These are phyloP conservation scores for Blastocystis sp. DNA, from an alignment of 352 stramenopile species.

Conservation along the genomic window DNA sequence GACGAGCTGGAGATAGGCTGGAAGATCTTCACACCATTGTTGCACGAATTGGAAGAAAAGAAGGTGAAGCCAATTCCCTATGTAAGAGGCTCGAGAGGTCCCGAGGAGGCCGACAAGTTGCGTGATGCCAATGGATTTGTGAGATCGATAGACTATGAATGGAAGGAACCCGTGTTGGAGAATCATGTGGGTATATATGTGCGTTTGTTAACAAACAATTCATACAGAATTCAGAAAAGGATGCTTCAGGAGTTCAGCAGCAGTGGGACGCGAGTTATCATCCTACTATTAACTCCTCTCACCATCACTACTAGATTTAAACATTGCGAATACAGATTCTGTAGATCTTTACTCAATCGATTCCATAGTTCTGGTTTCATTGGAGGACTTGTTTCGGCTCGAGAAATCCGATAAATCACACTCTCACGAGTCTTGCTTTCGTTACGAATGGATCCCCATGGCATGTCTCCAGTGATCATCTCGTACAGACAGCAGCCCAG, in stretches of 20 bases:
- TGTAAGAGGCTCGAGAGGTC: slow-evolving; percentile 82
- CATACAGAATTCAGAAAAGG: neutral
- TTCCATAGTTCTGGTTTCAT: neutral
- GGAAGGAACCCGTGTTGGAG: slow-evolving; percentile 28
- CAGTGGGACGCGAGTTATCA: neutral
- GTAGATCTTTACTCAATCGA: neutral
- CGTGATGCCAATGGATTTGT: slow-evolving; percentile 31
- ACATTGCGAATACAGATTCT: neutral
- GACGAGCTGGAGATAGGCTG: slow-evolving; percentile 90
- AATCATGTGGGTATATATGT: neutral
- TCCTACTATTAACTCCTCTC: neutral
- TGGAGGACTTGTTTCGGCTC: neutral
- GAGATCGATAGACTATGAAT: slow-evolving; percentile 39
- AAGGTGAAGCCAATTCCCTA: slow-evolving; percentile 84
- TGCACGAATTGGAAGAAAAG: slow-evolving; percentile 74
- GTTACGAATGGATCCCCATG: neutral
- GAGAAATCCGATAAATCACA: neutral
- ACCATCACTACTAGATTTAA: neutral
- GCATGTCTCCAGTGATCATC: neutral
- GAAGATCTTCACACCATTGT: slow-evolving; percentile 93
- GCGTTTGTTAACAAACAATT: neutral
- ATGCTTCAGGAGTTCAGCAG: neutral
- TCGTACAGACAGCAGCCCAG: slow-evolving; percentile 36
- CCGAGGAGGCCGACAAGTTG: slow-evolving; percentile 76
- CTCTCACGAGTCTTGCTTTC: neutral